phyloP scores from a whole-genome alignment of 2,329 filamentous ascomycete species.

The Leptographium flavum region DNA sequence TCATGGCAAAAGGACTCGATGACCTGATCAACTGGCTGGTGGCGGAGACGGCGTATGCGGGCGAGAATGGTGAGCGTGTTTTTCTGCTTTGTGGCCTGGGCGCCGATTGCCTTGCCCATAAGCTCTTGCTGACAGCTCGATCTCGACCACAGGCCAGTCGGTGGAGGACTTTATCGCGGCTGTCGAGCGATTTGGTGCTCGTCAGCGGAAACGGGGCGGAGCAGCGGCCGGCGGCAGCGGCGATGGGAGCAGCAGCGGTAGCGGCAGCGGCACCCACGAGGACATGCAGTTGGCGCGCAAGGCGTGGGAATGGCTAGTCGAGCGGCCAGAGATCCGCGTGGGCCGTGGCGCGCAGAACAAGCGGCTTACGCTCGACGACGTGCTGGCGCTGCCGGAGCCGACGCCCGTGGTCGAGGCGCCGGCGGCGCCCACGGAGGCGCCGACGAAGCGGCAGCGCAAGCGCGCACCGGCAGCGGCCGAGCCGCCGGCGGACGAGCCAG shows the following conservation, averaged over 20 bases:
- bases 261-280: no score
- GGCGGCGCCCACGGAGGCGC: background rate
- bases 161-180: constrained; percentile 12
- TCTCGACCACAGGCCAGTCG: constrained; percentile 12
- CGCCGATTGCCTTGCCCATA: no score
- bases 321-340: constrained; percentile 25
- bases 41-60: constrained; percentile 28
- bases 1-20: constrained; percentile 26
- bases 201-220: background rate
- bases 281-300: constrained; percentile 20
- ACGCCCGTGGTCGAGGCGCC: background rate
- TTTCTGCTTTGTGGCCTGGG: no score
- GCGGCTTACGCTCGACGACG: constrained; percentile 23
- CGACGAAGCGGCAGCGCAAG: background rate
- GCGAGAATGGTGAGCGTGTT: constrained; percentile 23
- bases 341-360: constrained; percentile 22
- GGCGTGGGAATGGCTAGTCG: constrained; percentile 26
- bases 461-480: background rate
- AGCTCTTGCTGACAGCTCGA: background rate
- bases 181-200: constrained; percentile 8
- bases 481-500: constrained; percentile 3
- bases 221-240: background rate
- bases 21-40: constrained; percentile 29
- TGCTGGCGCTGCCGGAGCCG: constrained; percentile 23
- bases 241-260: background rate